A percentile compares a stretch with the other conserved stretches of the same genome.
These are phyloP conservation scores for Zoysia japonica DNA, from an alignment of 176 grass and related monocot species.

Conservation along the genomic window DNA sequence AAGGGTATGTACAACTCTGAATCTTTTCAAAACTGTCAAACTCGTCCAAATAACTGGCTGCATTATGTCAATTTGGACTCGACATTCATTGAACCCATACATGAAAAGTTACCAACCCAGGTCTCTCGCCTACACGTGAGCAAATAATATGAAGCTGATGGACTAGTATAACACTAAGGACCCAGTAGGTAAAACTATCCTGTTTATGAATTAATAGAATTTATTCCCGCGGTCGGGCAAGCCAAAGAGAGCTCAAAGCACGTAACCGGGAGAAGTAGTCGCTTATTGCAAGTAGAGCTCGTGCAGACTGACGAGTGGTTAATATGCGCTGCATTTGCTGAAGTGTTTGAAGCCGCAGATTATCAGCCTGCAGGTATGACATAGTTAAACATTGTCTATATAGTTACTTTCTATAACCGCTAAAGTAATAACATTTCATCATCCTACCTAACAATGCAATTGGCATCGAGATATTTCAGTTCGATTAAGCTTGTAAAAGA, in stretches of 20 bases:
- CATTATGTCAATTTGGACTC: slow-evolving; percentile 29
- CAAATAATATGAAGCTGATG: slow-evolving; percentile 15
- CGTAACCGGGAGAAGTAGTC: slow-evolving; percentile 83
- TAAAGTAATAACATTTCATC: neutral
- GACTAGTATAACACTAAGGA: slow-evolving; percentile 28
- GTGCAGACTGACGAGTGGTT: slow-evolving; percentile 83
- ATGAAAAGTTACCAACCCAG: slow-evolving; percentile 9
- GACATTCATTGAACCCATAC: slow-evolving; percentile 29
- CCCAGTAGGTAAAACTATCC: slow-evolving; percentile 20
- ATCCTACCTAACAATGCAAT: neutral
- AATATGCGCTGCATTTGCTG: slow-evolving; percentile 91
- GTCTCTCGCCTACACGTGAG: slow-evolving; percentile 30
- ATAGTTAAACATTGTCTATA: slow-evolving; percentile 21
- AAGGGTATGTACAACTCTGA: slow-evolving; percentile 29
- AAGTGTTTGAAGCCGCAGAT: slow-evolving; percentile 84
- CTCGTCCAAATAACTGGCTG: slow-evolving; percentile 34
- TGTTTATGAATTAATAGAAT: slow-evolving; percentile 47
- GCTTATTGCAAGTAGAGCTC: slow-evolving; percentile 84
- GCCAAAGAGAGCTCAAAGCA: slow-evolving; percentile 89
- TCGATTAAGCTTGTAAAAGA: slow-evolving; percentile 13
- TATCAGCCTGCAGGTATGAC: slow-evolving; percentile 72
- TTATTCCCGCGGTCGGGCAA: slow-evolving; percentile 81
- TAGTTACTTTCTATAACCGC: slow-evolving; percentile 7
- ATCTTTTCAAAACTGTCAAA: neutral
- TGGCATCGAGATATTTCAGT: neutral